A percentile compares a stretch with the other conserved stretches of the same genome.
phyloP scores from a whole-genome alignment of 805 yeast genomes.

The Maudiozyma serrabonitensis region DNA sequence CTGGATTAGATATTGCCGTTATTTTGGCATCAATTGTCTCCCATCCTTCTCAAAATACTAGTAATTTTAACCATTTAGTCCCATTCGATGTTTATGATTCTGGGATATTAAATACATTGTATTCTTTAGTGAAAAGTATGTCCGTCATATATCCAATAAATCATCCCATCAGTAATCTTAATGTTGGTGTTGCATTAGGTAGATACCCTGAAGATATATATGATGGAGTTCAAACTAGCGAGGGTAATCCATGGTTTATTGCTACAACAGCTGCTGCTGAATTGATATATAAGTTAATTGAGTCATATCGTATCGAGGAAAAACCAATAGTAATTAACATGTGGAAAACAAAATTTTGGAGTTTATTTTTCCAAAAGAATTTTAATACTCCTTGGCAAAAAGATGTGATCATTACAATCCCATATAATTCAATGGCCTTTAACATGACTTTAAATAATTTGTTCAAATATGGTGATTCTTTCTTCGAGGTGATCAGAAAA shows the following conservation, averaged over 20 bases:
- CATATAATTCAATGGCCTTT: conserved; percentile 33
- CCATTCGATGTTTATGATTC: conserved; percentile 58
- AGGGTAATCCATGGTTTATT: conserved; percentile 93
- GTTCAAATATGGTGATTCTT: conserved; percentile 56
- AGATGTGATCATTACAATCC: conserved; percentile 4
- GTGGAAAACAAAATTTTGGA: conserved; percentile 23
- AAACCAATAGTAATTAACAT: conserved; percentile 36
- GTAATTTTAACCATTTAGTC: conserved; percentile 16
- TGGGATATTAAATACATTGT: conserved; percentile 52
- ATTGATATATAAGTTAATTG: conserved; percentile 45
- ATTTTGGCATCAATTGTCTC: conserved; percentile 38
- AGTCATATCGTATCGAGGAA: conserved; percentile 32
- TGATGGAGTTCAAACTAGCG: conserved; percentile 60
- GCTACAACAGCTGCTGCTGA: conserved; percentile 64
- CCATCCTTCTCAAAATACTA: conserved; percentile 29
- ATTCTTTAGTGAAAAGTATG: conserved; percentile 58
- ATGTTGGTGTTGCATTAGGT: conserved; percentile 59
- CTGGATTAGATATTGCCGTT: conserved; percentile 74
- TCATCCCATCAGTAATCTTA: conserved; percentile 34
- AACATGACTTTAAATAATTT: conserved; percentile 37
- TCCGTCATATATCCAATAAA: conserved; percentile 70
- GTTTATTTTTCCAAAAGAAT: conserved; percentile 6
- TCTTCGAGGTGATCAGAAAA: conserved; percentile 44
- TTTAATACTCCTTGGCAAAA: background rate
- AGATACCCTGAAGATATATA: conserved; percentile 90